Evolutionary conservation across 2,329 filamentous ascomycete genomes (phyloP), one percentile per base, ranked within the genome.

Genomic region (Arthrobotrys iridis): DNA sequence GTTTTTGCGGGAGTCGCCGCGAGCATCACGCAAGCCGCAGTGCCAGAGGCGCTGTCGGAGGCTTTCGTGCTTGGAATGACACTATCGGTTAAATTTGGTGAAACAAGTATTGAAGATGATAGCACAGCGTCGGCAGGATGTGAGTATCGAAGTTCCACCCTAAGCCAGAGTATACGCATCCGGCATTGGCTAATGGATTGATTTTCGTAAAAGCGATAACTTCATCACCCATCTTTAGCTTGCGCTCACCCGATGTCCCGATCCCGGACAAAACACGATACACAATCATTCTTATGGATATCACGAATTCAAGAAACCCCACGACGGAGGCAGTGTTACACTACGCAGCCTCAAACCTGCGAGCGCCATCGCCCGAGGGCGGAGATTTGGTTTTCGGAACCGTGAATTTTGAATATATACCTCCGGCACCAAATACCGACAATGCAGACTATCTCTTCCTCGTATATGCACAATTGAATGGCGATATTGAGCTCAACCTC

Each of bases 211-310:
- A 33, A 67, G 70, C 55, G 46, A 62, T 66, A 55, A 57, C 62
- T 8, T 65, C 70, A 11, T 67, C 70, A 11, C 62, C 70, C 26
- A 45, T 66, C 30, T 67, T 74, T 45, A 62, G 55, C 15, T n/a
- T 74, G 30, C 67, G 57, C 35, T 74, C 62, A 26, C 63, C 70
- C 4, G 28, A 48, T 7, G n/a, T 20, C 20, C 35, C 22, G n/a
- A 66, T 74, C 28, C 52, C 62, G 4, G 62, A 62, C 70, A 74
- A 74, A 52, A 74, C 70, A 57, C 37, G 41, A n/a, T 74, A 67
- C 30, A 74, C 70, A 8, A 63, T 74, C 11, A 50, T 74, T 33
- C 70, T 67, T 6, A n/a, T 74, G 15, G 70, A 74, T 50, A 74
- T 74, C 40, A 74, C 70, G 5, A 43, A 48, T 30, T 67, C 62